phyloP scores from a whole-genome alignment of 2,329 filamentous ascomycete species.

The Coniochaeta prunicola region DNA sequence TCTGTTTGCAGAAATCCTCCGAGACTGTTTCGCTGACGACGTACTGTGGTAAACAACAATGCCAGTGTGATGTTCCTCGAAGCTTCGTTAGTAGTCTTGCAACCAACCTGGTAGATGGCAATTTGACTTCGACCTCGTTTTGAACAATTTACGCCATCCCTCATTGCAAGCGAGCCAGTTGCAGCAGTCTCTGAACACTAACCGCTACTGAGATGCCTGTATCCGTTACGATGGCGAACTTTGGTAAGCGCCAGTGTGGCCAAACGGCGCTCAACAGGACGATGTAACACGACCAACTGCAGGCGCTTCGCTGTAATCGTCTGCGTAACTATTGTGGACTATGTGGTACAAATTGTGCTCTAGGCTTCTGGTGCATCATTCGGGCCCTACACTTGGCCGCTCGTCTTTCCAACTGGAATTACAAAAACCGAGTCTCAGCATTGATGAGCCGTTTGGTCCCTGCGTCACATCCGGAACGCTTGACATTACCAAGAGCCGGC shows the following conservation, averaged over 20 bases:
- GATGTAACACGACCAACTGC: neutral
- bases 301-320: neutral
- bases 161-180: no score
- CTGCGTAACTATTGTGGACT: neutral
- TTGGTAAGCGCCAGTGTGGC: neutral
- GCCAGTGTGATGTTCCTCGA: neutral
- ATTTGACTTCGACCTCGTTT: no score
- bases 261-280: neutral
- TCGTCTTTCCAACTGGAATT: neutral
- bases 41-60: no score
- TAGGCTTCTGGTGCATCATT: neutral
- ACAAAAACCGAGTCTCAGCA: neutral
- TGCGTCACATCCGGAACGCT: constrained; percentile 13
- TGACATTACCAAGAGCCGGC: neutral
- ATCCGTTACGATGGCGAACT: neutral
- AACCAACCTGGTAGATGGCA: no score
- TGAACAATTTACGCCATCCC: no score
- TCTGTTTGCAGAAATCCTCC: constrained; percentile 19
- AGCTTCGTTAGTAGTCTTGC: neutral
- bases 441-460: constrained; percentile 9
- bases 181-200: neutral
- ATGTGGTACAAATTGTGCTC: no score
- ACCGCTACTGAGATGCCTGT: neutral
- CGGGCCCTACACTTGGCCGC: neutral
- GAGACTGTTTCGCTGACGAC: constrained; percentile 11